Conservation (phyloP, 306 rosid species). For the barrel medic (Medicago truncatula) region DNA sequence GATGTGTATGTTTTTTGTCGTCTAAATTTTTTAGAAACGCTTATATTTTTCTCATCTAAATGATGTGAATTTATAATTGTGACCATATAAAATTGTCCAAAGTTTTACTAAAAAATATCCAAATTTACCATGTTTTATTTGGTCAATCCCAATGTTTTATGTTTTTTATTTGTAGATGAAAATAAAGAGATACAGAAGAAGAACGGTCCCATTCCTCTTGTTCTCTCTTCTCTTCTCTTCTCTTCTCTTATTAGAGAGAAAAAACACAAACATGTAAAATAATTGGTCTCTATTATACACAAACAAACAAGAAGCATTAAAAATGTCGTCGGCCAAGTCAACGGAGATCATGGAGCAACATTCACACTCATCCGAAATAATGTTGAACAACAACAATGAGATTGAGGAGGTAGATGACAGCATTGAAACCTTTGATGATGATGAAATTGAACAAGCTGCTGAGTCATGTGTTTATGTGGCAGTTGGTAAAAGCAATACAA, state of each 20-base stretch:
- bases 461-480: slow-evolving; percentile 62
- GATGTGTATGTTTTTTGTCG: too few relatives aligned
- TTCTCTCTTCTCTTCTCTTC: too few relatives aligned
- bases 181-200: not conserved
- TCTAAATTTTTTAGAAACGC: too few relatives aligned
- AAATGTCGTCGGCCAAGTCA: not conserved
- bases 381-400: slow-evolving; percentile 44
- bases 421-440: not conserved
- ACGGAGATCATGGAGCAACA: not conserved
- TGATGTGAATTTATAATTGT: too few relatives aligned
- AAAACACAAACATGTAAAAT: not conserved
- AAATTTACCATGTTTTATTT: not conserved
- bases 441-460: slow-evolving; percentile 19
- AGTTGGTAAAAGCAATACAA: slow-evolving; percentile 61
- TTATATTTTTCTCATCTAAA: too few relatives aligned
- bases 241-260: not conserved
- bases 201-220: not conserved
- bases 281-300: too few relatives aligned
- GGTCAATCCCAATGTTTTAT: not conserved
- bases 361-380: not conserved
- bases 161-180: not conserved
- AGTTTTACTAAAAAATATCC: too few relatives aligned
- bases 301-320: not conserved
- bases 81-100: too few relatives aligned
- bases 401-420: slow-evolving; percentile 62